Conservation (phyloP, 371 early-diverging fungal species). For the Mucor sp. region DNA sequence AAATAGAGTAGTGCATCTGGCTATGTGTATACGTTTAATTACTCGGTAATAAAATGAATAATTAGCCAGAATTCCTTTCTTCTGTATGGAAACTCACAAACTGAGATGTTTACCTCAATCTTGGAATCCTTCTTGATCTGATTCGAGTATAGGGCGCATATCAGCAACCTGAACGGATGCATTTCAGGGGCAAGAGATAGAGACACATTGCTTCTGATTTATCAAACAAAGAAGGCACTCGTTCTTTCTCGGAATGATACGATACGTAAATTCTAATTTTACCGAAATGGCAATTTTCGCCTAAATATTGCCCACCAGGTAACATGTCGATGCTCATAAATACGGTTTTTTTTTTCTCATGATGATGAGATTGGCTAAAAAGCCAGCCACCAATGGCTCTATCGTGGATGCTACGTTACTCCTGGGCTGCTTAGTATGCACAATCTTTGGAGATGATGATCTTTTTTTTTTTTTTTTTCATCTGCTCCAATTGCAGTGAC, state of each 20-base stretch:
- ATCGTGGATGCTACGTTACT: neutral
- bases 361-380: neutral
- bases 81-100: no score
- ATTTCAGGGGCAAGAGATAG: neutral
- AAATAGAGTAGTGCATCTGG: neutral
- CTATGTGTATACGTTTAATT: no score
- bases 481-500: no score
- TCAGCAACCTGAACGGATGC: neutral
- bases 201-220: neutral
- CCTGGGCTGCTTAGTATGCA: neutral
- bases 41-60: no score
- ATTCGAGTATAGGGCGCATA: neutral
- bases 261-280: neutral
- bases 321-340: neutral
- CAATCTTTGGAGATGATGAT: no score
- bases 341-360: neutral
- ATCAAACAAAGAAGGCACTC: neutral
- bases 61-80: no score
- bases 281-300: neutral
- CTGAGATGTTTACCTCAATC: no score
- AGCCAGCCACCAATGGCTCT: neutral
- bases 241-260: neutral
- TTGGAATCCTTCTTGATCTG: neutral
- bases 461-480: no score
- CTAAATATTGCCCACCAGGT: neutral